Percentiles rank a stretch among this genome's conserved stretches.
phyloP scores from a whole-genome alignment of 2,329 filamentous ascomycete species.

The Didymella pomorum region DNA sequence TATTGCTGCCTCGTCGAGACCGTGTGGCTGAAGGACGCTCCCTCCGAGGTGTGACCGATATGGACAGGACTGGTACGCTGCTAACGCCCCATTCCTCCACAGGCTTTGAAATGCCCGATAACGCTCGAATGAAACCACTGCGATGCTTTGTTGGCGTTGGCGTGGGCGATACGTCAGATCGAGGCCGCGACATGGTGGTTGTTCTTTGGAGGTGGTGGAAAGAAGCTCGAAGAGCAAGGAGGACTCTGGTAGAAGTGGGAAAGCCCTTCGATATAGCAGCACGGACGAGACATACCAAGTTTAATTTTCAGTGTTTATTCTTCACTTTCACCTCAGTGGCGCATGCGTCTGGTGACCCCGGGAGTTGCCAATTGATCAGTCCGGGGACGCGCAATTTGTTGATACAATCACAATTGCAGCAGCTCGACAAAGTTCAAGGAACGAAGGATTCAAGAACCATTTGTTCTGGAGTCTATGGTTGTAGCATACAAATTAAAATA shows the following conservation, averaged over 20 bases:
- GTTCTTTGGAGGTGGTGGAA: neutral
- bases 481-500: neutral
- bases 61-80: conserved; percentile 5
- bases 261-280: neutral
- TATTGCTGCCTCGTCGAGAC: neutral
- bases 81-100: conserved; percentile 4
- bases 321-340: neutral
- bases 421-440: neutral
- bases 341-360: neutral
- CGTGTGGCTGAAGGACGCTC: neutral
- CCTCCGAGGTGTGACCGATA: neutral
- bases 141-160: neutral
- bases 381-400: no score
- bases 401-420: neutral
- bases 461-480: neutral
- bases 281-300: neutral
- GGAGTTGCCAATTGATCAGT: neutral
- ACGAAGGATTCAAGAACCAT: neutral
- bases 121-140: neutral
- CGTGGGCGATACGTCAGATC: neutral
- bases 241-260: no score
- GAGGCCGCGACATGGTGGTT: neutral
- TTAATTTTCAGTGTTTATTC: neutral
- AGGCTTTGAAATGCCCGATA: conserved; percentile 1
- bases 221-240: no score